Evolutionary conservation across 352 stramenopile species (phyloP).

Genomic region (Pythium apleroticum): DNA sequence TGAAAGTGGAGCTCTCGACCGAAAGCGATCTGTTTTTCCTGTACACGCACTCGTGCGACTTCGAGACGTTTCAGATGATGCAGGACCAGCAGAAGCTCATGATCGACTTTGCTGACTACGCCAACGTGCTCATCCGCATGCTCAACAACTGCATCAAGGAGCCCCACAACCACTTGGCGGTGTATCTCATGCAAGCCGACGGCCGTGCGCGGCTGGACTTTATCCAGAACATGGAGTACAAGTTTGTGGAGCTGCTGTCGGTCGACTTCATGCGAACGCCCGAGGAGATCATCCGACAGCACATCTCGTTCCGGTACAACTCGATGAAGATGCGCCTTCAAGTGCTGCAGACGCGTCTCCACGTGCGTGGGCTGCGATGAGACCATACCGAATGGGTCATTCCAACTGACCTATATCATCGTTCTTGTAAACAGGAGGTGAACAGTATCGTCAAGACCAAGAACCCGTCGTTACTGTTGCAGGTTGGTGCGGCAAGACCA

Average conservation of each 20-base stretch:
- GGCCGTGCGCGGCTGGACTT: constrained; percentile 91
- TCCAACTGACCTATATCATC: not conserved
- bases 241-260: constrained; percentile 94
- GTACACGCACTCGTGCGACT: constrained; percentile 89
- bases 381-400: too few relatives aligned
- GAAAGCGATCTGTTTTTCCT: constrained; percentile 95
- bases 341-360: constrained; percentile 89
- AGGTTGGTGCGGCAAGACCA: constrained; percentile 48
- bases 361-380: constrained; percentile 44
- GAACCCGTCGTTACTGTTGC: constrained; percentile 91
- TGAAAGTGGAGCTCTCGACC: constrained; percentile 90
- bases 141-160: constrained; percentile 96
- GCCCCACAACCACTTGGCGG: constrained; percentile 91
- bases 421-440: constrained; percentile 75
- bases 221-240: constrained; percentile 97
- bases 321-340: constrained; percentile 91
- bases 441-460: constrained; percentile 95
- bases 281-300: constrained; percentile 90
- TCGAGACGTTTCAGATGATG: constrained; percentile 86
- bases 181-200: constrained; percentile 93
- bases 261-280: constrained; percentile 88
- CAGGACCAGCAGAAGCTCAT: constrained; percentile 96
- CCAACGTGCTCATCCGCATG: constrained; percentile 93
- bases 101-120: constrained; percentile 94
- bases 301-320: constrained; percentile 94